These are phyloP conservation scores for Betula pendula DNA, from an alignment of 306 rosid species.

Conservation along the genomic window DNA sequence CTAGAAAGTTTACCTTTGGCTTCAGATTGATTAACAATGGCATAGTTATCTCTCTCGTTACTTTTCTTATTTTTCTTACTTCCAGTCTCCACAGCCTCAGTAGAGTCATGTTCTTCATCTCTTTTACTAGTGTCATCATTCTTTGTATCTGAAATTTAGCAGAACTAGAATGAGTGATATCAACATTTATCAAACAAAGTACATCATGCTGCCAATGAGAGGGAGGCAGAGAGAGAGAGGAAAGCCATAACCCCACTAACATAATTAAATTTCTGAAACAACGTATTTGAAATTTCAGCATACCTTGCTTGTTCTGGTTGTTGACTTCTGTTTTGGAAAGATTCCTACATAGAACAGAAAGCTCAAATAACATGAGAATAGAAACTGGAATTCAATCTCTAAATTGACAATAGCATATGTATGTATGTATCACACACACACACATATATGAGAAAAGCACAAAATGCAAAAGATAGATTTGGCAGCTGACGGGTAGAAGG, in stretches of 20 bases:
- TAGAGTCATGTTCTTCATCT: slow-evolving; percentile 19
- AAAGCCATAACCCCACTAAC: neutral
- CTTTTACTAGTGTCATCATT: slow-evolving; percentile 15
- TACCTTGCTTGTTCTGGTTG: slow-evolving; percentile 55
- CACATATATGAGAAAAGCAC: neutral
- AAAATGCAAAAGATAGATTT: neutral
- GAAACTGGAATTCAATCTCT: neutral
- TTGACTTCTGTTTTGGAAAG: slow-evolving; percentile 34
- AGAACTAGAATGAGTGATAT: slow-evolving; percentile 8
- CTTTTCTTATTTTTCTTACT: slow-evolving; percentile 24
- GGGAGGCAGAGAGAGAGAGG: slow-evolving; percentile 1
- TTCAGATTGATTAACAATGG: slow-evolving; percentile 10
- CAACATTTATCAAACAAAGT: neutral
- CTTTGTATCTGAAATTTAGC: slow-evolving; percentile 24
- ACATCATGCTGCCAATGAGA: neutral
- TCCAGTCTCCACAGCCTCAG: slow-evolving; percentile 6
- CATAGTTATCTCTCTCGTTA: neutral
- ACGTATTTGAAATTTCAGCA: slow-evolving; percentile 14
- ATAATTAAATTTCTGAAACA: neutral
- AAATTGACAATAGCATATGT: slow-evolving; percentile 6
- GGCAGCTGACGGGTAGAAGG: neutral
- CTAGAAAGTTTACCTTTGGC: neutral
- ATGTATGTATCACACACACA: too few relatives aligned
- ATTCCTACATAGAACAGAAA: slow-evolving; percentile 40
- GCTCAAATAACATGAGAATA: slow-evolving; percentile 15